Percentiles rank a stretch among this genome's conserved stretches.
Conservation (phyloP, 164 flowering plant genomes). For the Umbellularia californica region DNA sequence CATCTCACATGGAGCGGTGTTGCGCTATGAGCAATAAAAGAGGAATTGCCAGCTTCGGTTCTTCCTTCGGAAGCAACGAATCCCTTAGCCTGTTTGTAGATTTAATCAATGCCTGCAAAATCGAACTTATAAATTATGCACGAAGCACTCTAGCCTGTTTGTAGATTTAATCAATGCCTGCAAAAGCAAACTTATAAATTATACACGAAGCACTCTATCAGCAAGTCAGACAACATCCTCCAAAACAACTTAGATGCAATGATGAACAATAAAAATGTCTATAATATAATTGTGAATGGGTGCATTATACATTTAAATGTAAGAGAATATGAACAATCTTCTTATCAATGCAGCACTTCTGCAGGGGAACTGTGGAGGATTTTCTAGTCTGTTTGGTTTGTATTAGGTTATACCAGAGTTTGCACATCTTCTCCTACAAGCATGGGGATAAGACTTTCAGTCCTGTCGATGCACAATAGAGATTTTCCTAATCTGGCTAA, state of each 20-base stretch:
- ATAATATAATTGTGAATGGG: too few species aligned
- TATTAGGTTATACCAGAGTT: too few species aligned
- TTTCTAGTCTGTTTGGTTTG: too few species aligned
- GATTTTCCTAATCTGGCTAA: too few species aligned
- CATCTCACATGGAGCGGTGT: conserved; percentile 88
- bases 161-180: conserved; percentile 91
- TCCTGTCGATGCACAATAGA: too few species aligned
- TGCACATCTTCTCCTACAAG: too few species aligned
- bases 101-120: conserved; percentile 74
- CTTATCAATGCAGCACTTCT: too few species aligned
- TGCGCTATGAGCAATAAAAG: conserved; percentile 91
- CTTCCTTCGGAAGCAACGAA: conserved; percentile 88
- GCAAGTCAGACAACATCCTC: neutral
- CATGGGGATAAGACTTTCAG: too few species aligned
- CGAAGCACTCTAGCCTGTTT: conserved; percentile 50
- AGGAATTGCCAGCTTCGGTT: conserved; percentile 89
- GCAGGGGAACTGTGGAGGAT: too few species aligned
- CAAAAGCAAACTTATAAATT: conserved; percentile 9
- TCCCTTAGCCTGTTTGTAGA: conserved; percentile 90
- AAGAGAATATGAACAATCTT: too few species aligned
- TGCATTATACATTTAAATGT: too few species aligned
- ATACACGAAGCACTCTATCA: neutral
- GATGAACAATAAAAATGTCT: too few species aligned
- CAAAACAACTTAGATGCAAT: neutral
- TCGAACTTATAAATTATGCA: neutral